Conservation (phyloP, 148 eudicot genomes). For the Beta vulgaris region DNA sequence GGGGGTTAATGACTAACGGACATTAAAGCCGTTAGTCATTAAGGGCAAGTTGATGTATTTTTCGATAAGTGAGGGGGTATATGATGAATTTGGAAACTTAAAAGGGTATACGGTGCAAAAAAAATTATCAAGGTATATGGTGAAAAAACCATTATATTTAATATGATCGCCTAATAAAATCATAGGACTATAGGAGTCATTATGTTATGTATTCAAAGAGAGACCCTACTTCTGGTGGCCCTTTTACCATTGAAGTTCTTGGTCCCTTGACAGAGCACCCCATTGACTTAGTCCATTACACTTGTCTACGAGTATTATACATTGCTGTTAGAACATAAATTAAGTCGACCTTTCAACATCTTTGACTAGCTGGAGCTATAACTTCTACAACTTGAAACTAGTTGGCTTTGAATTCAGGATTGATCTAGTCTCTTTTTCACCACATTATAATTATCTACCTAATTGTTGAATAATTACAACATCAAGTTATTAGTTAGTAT, state of each 20-base stretch:
- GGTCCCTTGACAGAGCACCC: slow-evolving; percentile 14
- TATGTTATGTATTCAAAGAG: background rate
- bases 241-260: background rate
- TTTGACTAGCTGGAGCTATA: slow-evolving; percentile 14
- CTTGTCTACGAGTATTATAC: too few relatives aligned
- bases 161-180: too few relatives aligned
- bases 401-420: background rate
- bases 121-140: too few relatives aligned
- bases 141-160: too few relatives aligned
- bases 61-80: too few relatives aligned
- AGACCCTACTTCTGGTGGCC: background rate
- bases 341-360: slow-evolving; percentile 7
- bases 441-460: slow-evolving; percentile 3
- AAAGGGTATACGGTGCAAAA: too few relatives aligned
- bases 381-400: background rate
- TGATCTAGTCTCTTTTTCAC: slow-evolving; percentile 11
- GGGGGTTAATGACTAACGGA: too few relatives aligned
- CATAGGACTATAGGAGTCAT: too few relatives aligned
- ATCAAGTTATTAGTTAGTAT: background rate
- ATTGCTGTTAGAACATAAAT: background rate
- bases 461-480: background rate
- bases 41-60: too few relatives aligned
- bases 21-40: too few relatives aligned
- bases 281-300: slow-evolving; percentile 14
- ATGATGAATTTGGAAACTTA: too few relatives aligned